Evolutionary conservation across 2,329 filamentous ascomycete species (phyloP).

Genomic region (Neurospora sp.): DNA sequence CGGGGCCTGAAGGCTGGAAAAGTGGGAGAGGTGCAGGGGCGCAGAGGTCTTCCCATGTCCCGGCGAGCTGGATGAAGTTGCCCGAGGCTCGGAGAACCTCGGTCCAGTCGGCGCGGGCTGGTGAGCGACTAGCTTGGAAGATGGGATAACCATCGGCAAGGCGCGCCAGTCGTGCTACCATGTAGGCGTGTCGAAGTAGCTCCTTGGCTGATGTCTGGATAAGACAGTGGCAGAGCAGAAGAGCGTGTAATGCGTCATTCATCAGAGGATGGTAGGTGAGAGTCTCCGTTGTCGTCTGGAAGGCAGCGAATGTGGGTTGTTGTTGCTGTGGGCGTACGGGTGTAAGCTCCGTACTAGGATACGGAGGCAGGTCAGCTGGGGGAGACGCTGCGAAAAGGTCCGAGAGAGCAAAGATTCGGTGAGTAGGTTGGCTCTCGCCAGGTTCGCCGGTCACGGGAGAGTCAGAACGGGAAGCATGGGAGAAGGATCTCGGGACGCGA

Average conservation of each 20-base stretch:
- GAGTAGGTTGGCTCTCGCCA: slow-evolving; percentile 12
- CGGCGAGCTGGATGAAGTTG: slow-evolving; percentile 58
- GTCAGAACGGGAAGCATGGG: slow-evolving; percentile 12
- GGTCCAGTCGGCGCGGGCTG: slow-evolving; percentile 70
- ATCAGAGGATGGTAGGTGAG: slow-evolving; percentile 76
- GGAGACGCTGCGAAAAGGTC: slow-evolving; percentile 62
- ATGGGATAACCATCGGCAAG: slow-evolving; percentile 72
- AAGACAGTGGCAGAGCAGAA: slow-evolving; percentile 70
- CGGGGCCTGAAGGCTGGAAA: slow-evolving; percentile 10
- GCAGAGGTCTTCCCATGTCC: slow-evolving; percentile 64
- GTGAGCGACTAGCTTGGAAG: slow-evolving; percentile 62
- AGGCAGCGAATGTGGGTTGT: slow-evolving; percentile 18
- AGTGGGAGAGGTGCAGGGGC: slow-evolving; percentile 43
- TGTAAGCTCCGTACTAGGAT: slow-evolving; percentile 39
- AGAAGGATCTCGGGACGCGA: slow-evolving; percentile 29
- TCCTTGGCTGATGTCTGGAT: slow-evolving; percentile 71
- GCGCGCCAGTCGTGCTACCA: slow-evolving; percentile 65
- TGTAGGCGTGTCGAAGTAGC: slow-evolving; percentile 68
- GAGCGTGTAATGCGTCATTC: slow-evolving; percentile 65
- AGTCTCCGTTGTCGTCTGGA: slow-evolving; percentile 40
- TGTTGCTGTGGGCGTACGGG: slow-evolving; percentile 15
- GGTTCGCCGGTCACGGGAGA: slow-evolving; percentile 6
- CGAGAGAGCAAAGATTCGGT: slow-evolving; percentile 38
- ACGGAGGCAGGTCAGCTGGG: slow-evolving; percentile 56
- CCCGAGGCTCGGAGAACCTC: slow-evolving; percentile 58